These are phyloP conservation scores for Saccharomyces hybrid DNA, from an alignment of 1,139 yeast species.

Conservation along the genomic window DNA sequence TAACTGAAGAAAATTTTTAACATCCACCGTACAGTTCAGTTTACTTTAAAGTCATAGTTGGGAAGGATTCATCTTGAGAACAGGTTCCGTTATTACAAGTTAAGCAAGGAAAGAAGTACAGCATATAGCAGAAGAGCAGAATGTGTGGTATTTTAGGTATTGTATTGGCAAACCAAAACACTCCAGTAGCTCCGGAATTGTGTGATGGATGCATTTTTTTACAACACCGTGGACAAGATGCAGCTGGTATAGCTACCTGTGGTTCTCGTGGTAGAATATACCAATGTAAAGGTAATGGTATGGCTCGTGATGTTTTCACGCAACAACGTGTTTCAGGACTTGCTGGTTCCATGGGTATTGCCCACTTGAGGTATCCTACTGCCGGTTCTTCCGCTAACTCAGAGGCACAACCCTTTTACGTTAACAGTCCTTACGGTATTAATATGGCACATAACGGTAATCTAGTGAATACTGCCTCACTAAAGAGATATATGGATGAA, in stretches of 20 bases:
- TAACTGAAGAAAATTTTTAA: not conserved
- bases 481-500: constrained; percentile 77
- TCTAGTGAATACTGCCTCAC: constrained; percentile 75
- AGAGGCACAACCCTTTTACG: constrained; percentile 98
- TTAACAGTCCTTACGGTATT: constrained; percentile 93
- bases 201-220: constrained; percentile 89
- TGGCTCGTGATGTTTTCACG: constrained; percentile 97
- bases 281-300: constrained; percentile 97
- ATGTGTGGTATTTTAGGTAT: constrained; percentile 97
- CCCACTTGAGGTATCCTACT: constrained; percentile 92
- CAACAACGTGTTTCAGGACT: constrained; percentile 68
- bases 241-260: constrained; percentile 97
- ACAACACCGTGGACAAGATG: constrained; percentile 98
- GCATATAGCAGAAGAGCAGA: constrained; percentile 3
- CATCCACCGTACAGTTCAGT: not conserved
- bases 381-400: constrained; percentile 95
- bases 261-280: constrained; percentile 88
- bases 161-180: constrained; percentile 67
- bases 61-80: not conserved
- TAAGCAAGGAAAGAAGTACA: not conserved
- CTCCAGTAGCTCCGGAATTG: constrained; percentile 77
- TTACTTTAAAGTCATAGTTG: not conserved
- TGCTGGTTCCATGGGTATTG: constrained; percentile 91
- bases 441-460: constrained; percentile 90
- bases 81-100: not conserved